Evolutionary conservation across 2,329 filamentous ascomycete species (phyloP).

Genomic region (Talaromyces pinophilus): DNA sequence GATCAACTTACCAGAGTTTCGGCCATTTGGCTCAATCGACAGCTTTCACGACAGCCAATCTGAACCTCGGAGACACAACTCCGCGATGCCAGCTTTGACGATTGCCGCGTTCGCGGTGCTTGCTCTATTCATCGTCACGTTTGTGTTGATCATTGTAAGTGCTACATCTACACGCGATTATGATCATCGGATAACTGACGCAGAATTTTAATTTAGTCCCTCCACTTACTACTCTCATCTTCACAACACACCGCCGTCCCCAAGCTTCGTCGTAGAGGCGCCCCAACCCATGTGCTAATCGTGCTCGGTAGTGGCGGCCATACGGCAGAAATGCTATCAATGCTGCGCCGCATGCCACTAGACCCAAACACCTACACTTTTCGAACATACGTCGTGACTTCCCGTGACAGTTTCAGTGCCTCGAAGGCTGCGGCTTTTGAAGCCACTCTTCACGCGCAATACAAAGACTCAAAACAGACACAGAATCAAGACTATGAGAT

Average conservation of each 20-base stretch:
- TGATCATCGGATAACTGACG: background rate
- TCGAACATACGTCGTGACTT: slow-evolving; percentile 79
- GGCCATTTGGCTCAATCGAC: background rate
- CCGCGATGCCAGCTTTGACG: slow-evolving; percentile 8
- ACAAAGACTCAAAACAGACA: slow-evolving; percentile 15
- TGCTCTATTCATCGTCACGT: slow-evolving; percentile 1
- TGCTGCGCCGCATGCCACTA: slow-evolving; percentile 65
- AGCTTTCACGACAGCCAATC: background rate
- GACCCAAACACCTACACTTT: slow-evolving; percentile 56
- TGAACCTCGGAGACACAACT: background rate
- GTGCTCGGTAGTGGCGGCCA: slow-evolving; percentile 93
- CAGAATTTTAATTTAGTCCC: slow-evolving; percentile 28
- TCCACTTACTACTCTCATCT: slow-evolving; percentile 30
- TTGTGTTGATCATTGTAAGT: slow-evolving; percentile 16
- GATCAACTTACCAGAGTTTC: background rate
- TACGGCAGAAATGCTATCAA: slow-evolving; percentile 89
- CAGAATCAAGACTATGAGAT: slow-evolving; percentile 12
- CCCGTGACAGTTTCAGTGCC: slow-evolving; percentile 72
- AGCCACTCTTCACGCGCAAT: slow-evolving; percentile 30
- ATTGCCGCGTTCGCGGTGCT: slow-evolving; percentile 2
- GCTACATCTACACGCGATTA: no score
- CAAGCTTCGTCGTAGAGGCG: slow-evolving; percentile 33
- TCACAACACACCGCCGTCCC: slow-evolving; percentile 35
- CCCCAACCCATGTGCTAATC: slow-evolving; percentile 66
- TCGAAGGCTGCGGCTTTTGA: slow-evolving; percentile 67